Evolutionary conservation across 345 rosid species (phyloP), one percentile per base, ranked within the genome.

Genomic region (Raphanus sativus): DNA sequence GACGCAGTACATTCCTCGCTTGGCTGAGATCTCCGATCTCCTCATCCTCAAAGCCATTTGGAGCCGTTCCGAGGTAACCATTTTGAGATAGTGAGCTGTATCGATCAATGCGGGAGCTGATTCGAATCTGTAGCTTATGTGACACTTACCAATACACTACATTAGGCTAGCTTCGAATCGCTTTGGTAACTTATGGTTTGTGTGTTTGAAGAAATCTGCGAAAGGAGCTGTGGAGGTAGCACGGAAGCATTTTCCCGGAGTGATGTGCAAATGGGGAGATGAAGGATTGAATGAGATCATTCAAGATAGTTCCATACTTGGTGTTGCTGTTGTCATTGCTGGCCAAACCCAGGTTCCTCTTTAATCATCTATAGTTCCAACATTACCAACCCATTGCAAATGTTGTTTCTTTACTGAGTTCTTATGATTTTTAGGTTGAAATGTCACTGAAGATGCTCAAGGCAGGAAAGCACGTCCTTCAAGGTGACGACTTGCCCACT

Each of bases 301-400:
- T 33, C 79, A 60, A 21, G 98, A 95, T 59, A 84, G 72, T 25
- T 90, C 94, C 1, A 80, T 92, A 56, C 76, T 84, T 62, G 98
- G 87, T 48, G 92, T 91, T 81, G 97, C 94, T 67, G 97, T 95
- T n/a, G 99, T 92, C 81, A 84, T 95, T 73, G 97, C 98, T 83
- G 98, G 89, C 40, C 97, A 90, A 83, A 71, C 79, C 75, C 95
- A 89, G 98, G 99, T 94, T 48, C 66, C 6, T n/a, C 33, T 62
- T 63, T 26, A 2, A 21, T 33, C 65, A 48, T 40, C 0, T 48
- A 26, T 63, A 17, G 32, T 12, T 62, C 5, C 32, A 32, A 59
- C 8, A 45, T 5, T 59, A 2, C 48, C 10, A 0, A n/a, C 15
- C 42, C 25, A 21, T 13, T 45, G 11, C 2, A 17, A 4, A 15